phyloP scores from a whole-genome alignment of 208 protist species.

The Trypanosoma congolense region DNA sequence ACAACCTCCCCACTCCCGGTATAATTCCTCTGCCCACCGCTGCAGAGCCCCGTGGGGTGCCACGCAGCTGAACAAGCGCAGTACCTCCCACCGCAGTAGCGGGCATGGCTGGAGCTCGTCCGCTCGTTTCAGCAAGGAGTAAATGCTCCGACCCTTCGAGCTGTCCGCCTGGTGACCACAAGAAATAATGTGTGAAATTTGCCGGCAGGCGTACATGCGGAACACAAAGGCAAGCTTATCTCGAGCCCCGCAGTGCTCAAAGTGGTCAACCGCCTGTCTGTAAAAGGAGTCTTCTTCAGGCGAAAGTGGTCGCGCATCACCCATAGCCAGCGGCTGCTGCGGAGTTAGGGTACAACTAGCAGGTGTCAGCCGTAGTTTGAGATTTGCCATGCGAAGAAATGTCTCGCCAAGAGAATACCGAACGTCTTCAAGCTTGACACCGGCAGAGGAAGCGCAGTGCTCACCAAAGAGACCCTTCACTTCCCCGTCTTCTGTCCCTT shows the following conservation, averaged over 20 bases:
- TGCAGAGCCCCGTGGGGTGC: slow-evolving; percentile 22
- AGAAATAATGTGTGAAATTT: slow-evolving; percentile 29
- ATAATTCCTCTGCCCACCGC: slow-evolving; percentile 28
- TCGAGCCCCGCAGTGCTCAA: slow-evolving; percentile 37
- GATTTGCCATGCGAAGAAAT: slow-evolving; percentile 47
- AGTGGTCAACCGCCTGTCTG: slow-evolving; percentile 43
- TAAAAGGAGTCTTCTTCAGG: slow-evolving; percentile 50
- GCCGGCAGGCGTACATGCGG: slow-evolving; percentile 34
- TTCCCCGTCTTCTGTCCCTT: slow-evolving; percentile 31
- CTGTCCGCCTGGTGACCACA: slow-evolving; percentile 27
- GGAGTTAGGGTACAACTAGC: slow-evolving; percentile 16
- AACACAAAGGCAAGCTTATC: slow-evolving; percentile 32
- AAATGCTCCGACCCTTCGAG: slow-evolving; percentile 31
- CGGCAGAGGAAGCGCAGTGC: slow-evolving; percentile 29
- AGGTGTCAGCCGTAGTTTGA: slow-evolving; percentile 26
- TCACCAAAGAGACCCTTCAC: slow-evolving; percentile 40
- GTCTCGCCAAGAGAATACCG: slow-evolving; percentile 47
- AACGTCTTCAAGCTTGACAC: slow-evolving; percentile 38
- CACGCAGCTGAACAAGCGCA: slow-evolving; percentile 52
- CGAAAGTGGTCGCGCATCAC: slow-evolving; percentile 27
- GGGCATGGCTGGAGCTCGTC: slow-evolving; percentile 17
- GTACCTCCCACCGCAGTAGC: slow-evolving; percentile 47
- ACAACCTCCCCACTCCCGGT: slow-evolving; percentile 14
- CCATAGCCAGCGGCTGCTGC: slow-evolving; percentile 46
- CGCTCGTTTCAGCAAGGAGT: slow-evolving; percentile 34